Conservation (phyloP, 2,329 filamentous ascomycete genomes). For the Dryadomyces quercus-mongolicae region DNA sequence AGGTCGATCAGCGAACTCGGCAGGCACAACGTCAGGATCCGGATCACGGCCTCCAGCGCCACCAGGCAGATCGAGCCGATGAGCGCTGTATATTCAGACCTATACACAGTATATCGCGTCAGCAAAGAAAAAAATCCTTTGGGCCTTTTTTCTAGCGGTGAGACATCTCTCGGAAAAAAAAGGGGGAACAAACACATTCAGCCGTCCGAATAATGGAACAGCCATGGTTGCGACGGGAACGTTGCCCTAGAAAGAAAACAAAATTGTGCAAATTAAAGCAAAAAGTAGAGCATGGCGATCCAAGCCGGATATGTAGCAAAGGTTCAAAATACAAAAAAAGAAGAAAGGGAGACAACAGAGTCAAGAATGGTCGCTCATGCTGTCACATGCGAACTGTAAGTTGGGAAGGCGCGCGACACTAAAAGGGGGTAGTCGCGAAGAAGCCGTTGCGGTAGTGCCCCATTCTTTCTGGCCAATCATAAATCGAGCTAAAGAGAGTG, state of each 20-base stretch:
- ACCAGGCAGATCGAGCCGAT: conserved; percentile 75
- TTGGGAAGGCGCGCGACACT: not conserved
- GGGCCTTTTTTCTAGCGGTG: too few relatives aligned
- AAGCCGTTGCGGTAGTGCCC: too few relatives aligned
- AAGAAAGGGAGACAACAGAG: not conserved
- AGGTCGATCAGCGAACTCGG: conserved; percentile 71
- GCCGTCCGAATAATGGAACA: conserved; percentile 39
- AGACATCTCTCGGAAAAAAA: not conserved
- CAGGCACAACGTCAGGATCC: conserved; percentile 76
- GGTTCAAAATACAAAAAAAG: not conserved
- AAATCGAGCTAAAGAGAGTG: too few relatives aligned
- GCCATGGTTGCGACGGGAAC: conserved; percentile 26
- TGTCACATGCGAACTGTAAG: not conserved
- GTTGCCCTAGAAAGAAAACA: too few relatives aligned
- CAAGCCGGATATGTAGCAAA: not conserved
- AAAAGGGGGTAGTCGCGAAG: not conserved
- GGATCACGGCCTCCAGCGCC: conserved; percentile 67
- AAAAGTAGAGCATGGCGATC: not conserved
- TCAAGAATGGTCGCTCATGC: not conserved
- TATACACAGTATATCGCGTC: conserved; percentile 19
- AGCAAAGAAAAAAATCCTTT: not conserved
- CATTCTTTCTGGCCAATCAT: too few relatives aligned
- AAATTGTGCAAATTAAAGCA: too few relatives aligned
- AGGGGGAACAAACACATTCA: conserved; percentile 28
- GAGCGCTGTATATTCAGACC: conserved; percentile 79